Evolutionary conservation across 495 filamentous ascomycete genomes (phyloP).

Genomic region (Aspergillus ostianus): DNA sequence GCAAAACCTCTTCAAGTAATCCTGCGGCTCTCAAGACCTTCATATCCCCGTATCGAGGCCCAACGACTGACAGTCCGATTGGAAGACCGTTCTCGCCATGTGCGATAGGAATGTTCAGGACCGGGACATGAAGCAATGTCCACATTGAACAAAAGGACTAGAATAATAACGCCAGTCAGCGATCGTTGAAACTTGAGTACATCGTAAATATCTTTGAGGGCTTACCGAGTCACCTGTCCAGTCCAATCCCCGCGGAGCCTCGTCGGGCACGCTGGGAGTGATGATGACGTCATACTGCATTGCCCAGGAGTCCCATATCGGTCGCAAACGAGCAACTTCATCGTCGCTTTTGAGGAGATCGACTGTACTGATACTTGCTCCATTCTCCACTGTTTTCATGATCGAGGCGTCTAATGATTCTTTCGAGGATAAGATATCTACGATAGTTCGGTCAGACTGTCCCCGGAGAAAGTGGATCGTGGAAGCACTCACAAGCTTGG

Average conservation of each 20-base stretch:
- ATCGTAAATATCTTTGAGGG: not conserved
- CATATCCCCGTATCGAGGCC: not conserved
- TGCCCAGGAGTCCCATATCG: constrained; percentile 8
- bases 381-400: not conserved
- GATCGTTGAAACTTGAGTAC: not conserved
- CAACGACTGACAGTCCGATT: not conserved
- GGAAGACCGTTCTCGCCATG: not conserved
- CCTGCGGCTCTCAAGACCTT: not conserved
- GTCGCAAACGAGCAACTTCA: constrained; percentile 12
- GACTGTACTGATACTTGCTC: not conserved
- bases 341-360: constrained; percentile 7
- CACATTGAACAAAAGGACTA: constrained; percentile 3
- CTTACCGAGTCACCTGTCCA: constrained; percentile 14
- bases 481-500: not conserved
- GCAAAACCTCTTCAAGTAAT: not conserved
- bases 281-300: constrained; percentile 12
- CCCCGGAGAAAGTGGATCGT: too few relatives aligned
- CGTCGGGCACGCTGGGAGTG: constrained; percentile 14
- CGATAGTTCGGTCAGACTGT: not conserved
- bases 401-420: not conserved
- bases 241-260: constrained; percentile 10
- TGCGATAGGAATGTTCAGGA: not conserved
- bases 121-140: constrained; percentile 1
- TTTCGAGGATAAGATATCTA: not conserved
- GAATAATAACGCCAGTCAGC: not conserved